Conservation (phyloP, 441 rosid genomes). For the Biscutella auriculata region DNA sequence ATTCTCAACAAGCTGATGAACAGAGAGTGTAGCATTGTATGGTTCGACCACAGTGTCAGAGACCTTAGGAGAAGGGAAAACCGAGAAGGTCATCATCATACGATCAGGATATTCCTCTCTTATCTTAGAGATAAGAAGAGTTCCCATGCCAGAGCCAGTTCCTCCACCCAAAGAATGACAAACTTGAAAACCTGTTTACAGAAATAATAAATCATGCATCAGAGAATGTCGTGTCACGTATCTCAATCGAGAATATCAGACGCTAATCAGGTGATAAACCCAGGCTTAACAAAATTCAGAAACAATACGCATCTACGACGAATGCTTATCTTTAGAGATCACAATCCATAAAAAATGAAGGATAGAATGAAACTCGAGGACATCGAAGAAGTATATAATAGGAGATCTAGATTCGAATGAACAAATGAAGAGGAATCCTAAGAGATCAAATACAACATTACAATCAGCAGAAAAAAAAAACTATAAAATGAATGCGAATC, state of each 20-base stretch:
- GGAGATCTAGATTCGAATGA: too few species aligned
- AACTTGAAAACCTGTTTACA: conserved; percentile 52
- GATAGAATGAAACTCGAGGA: too few species aligned
- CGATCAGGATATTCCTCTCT: conserved; percentile 73
- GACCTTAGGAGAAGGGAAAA: conserved; percentile 69
- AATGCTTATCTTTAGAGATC: too few species aligned
- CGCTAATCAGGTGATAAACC: too few species aligned
- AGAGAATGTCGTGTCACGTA: too few species aligned
- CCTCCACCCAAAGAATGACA: conserved; percentile 77
- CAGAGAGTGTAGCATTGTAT: conserved; percentile 64
- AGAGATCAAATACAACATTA: too few species aligned
- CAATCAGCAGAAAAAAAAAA: background rate
- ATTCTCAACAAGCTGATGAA: conserved; percentile 67
- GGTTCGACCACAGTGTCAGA: conserved; percentile 83
- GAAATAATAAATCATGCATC: background rate
- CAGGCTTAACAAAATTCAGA: too few species aligned
- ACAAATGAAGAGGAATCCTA: too few species aligned
- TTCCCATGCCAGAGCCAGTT: conserved; percentile 81
- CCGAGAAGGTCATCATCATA: conserved; percentile 74
- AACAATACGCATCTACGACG: too few species aligned
- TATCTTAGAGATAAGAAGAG: conserved; percentile 65
- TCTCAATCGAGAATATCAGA: too few species aligned
- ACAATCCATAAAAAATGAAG: too few species aligned
- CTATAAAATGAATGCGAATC: background rate
- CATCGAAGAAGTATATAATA: too few species aligned